phyloP scores from a whole-genome alignment of 1,284 basidiomycete genomes.

The Ustilago nuda region DNA sequence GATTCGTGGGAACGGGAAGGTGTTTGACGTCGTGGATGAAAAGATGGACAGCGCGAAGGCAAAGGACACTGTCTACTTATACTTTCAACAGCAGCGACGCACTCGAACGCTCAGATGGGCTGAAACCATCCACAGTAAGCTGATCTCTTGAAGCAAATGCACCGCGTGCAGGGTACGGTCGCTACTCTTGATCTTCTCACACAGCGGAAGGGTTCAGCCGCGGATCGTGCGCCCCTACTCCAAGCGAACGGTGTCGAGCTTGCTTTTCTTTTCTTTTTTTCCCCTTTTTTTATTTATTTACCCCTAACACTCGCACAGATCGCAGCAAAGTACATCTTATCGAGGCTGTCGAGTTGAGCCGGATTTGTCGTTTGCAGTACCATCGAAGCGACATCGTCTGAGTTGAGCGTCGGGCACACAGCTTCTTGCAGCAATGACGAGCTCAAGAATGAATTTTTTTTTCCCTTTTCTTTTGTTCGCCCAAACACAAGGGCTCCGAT shows the following conservation, averaged over 20 bases:
- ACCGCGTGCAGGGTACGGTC: slow-evolving; percentile 7
- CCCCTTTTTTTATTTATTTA: not conserved
- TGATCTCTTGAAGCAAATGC: too few species aligned
- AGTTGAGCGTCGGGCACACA: slow-evolving; percentile 7
- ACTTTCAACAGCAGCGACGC: not conserved
- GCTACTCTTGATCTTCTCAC: slow-evolving; percentile 4
- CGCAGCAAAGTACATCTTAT: not conserved
- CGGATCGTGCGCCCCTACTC: slow-evolving; percentile 14
- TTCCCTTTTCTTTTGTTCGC: not conserved
- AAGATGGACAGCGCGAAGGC: not conserved
- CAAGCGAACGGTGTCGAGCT: slow-evolving; percentile 2
- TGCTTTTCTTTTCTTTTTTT: not conserved
- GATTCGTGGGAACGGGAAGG: not conserved
- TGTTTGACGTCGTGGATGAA: not conserved
- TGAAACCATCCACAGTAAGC: not conserved
- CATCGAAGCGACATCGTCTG: slow-evolving; percentile 1
- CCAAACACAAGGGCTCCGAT: not conserved
- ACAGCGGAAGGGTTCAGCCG: slow-evolving; percentile 32
- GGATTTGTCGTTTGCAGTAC: not conserved
- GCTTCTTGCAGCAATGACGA: slow-evolving; percentile 34
- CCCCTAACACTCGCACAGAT: not conserved
- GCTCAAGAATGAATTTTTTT: slow-evolving; percentile 3
- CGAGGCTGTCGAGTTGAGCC: slow-evolving; percentile 5
- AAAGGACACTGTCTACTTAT: slow-evolving; percentile 11
- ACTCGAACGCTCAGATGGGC: not conserved